These are phyloP conservation scores for Acer yangbiense DNA, from an alignment of 345 rosid genomes.

Conservation along the genomic window DNA sequence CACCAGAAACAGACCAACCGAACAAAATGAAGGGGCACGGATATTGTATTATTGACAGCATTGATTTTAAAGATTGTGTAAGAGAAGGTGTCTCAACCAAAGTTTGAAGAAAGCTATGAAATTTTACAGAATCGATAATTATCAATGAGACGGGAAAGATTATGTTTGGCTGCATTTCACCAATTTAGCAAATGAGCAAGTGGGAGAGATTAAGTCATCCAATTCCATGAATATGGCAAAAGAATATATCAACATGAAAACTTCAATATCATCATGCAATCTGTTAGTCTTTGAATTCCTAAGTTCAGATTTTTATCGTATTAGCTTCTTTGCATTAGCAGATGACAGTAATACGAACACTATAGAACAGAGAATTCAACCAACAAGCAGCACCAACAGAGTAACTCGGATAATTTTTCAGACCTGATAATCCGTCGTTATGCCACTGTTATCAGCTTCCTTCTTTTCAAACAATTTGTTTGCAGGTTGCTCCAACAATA, in stretches of 20 bases:
- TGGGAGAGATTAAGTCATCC: no score
- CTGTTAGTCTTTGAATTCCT: neutral
- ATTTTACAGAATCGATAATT: no score
- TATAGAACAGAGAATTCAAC: neutral
- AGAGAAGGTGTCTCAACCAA: neutral
- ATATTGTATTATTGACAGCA: neutral
- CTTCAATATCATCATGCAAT: neutral
- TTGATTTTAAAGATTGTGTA: no score
- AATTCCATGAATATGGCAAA: no score
- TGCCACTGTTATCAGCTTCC: constrained; percentile 21
- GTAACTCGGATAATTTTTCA: constrained; percentile 3
- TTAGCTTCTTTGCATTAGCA: neutral
- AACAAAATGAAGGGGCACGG: neutral
- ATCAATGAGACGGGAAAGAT: no score
- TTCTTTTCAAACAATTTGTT: constrained; percentile 25
- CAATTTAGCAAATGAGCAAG: no score
- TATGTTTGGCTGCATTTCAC: no score
- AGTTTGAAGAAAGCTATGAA: neutral
- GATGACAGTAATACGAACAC: constrained; percentile 1
- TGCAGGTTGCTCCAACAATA: constrained; percentile 21
- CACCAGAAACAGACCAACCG: neutral
- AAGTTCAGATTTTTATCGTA: neutral
- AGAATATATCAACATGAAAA: no score
- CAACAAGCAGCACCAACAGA: neutral
- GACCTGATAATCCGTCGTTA: constrained; percentile 28